Conservation (phyloP, 1,284 basidiomycete genomes). For the Sphaerobolus stellatus region DNA sequence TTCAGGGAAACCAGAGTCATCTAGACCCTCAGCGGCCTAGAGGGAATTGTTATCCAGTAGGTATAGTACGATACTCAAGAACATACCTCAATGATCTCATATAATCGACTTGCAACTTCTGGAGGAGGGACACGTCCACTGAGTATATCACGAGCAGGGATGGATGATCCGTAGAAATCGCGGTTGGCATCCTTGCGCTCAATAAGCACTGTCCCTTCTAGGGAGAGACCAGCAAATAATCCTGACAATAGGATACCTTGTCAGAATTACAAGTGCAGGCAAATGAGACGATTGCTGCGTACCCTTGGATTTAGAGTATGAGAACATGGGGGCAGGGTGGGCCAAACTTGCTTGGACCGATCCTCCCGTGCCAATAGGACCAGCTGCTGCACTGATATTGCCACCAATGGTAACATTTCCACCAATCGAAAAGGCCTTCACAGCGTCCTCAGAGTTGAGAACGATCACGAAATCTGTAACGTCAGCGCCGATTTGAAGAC, state of each 20-base stretch:
- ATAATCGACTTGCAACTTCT: constrained; percentile 90
- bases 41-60: not conserved
- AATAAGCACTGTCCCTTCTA: constrained; percentile 94
- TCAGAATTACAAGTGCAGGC: not conserved
- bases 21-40: constrained; percentile 70
- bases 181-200: constrained; percentile 94
- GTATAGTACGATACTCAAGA: not conserved
- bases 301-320: constrained; percentile 95
- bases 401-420: constrained; percentile 97
- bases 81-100: constrained; percentile 85
- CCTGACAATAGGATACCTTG: constrained; percentile 50
- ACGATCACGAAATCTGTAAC: constrained; percentile 89
- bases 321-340: constrained; percentile 96
- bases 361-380: constrained; percentile 94
- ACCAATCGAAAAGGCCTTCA: constrained; percentile 90
- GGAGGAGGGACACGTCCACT: constrained; percentile 93
- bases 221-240: constrained; percentile 90
- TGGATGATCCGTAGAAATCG: constrained; percentile 92
- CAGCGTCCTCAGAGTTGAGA: constrained; percentile 95
- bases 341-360: constrained; percentile 85
- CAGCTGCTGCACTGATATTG: constrained; percentile 80
- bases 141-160: constrained; percentile 89
- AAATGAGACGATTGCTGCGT: constrained; percentile 20
- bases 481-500: constrained; percentile 93
- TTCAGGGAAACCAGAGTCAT: constrained; percentile 77